phyloP scores from a whole-genome alignment of 2,329 filamentous ascomycete species.

The Bimuria novae-zelandiae region DNA sequence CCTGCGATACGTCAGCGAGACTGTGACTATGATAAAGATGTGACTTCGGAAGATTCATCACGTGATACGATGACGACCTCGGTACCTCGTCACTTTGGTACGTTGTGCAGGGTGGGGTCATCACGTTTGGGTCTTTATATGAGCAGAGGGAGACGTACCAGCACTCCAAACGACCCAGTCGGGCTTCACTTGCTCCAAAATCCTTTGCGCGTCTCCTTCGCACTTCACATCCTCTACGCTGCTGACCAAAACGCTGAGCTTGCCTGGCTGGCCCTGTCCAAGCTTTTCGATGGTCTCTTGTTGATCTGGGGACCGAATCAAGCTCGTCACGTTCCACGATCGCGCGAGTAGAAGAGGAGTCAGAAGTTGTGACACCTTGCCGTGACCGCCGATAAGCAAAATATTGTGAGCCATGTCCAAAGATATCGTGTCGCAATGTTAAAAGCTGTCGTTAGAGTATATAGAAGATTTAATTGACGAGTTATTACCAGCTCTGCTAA shows the following conservation, averaged over 20 bases:
- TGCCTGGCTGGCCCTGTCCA: conserved; percentile 62
- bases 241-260: conserved; percentile 69
- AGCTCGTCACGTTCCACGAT: conserved; percentile 76
- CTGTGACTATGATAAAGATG: background rate
- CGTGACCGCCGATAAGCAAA: conserved; percentile 79
- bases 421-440: background rate
- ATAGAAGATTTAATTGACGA: background rate
- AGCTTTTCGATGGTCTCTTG: conserved; percentile 66
- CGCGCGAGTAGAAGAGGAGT: conserved; percentile 76
- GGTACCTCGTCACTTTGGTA: background rate
- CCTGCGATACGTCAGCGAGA: conserved; percentile 41
- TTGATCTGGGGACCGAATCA: conserved; percentile 76
- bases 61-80: background rate
- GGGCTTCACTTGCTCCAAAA: conserved; percentile 65
- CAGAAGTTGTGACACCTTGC: conserved; percentile 74
- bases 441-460: background rate
- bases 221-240: conserved; percentile 73
- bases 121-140: background rate
- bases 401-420: conserved; percentile 49
- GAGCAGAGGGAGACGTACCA: conserved; percentile 50
- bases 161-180: conserved; percentile 73
- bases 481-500: background rate
- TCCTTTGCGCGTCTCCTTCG: conserved; percentile 63
- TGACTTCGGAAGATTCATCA: no score
- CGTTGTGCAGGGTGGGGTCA: background rate